Conservation (phyloP, 176 grass and related monocot genomes). For the Ensete ventricosum region DNA sequence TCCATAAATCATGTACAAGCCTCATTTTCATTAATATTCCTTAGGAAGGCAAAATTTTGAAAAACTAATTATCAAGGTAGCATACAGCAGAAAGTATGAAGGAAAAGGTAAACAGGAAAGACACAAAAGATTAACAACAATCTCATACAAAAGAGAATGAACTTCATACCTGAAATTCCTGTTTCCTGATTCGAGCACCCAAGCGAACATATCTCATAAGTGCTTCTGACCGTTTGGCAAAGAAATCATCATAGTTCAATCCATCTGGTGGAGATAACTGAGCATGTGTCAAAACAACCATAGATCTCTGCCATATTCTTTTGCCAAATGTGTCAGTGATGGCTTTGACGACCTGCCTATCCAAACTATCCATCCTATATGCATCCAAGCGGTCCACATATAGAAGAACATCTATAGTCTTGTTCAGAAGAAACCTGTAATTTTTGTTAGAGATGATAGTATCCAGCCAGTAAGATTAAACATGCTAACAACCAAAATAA, state of each 20-base stretch:
- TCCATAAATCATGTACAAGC: too few species aligned
- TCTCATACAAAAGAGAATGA: neutral
- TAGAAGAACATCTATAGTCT: conserved; percentile 22
- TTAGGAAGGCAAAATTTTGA: neutral
- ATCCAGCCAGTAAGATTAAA: neutral
- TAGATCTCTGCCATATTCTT: conserved; percentile 20
- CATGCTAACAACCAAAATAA: neutral
- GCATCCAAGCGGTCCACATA: conserved; percentile 27
- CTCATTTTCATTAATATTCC: neutral
- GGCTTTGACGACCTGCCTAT: conserved; percentile 20
- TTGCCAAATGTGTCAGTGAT: conserved; percentile 22
- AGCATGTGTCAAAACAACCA: conserved; percentile 24
- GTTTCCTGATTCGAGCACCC: conserved; percentile 12
- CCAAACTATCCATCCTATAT: conserved; percentile 28
- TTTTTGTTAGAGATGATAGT: neutral
- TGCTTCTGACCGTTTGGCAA: conserved; percentile 15
- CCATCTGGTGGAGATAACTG: conserved; percentile 26
- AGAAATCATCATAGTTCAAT: conserved; percentile 22
- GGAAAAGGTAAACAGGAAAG: neutral
- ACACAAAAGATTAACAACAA: neutral
- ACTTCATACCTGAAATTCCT: conserved; percentile 9
- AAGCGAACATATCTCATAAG: conserved; percentile 19
- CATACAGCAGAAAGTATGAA: neutral
- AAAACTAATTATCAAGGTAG: neutral
- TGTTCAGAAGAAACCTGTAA: conserved; percentile 26